Percentiles rank a stretch among this genome's conserved stretches.
Conservation (phyloP, 345 rosid species). For the Aquilaria malaccensis region DNA sequence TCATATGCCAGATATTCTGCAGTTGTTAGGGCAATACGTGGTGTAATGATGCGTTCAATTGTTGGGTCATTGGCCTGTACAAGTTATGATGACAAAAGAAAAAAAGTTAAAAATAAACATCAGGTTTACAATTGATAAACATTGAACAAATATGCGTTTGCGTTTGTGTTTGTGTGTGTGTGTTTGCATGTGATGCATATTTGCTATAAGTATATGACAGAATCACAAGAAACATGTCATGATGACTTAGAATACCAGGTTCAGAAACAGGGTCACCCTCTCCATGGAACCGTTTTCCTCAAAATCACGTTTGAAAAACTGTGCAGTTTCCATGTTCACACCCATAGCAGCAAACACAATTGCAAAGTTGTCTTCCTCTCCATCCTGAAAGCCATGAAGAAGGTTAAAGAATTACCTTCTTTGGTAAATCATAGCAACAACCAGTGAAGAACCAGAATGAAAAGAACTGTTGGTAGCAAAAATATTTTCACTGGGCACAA, state of each 20-base stretch:
- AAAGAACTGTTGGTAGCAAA: too few species aligned
- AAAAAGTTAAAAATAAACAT: too few species aligned
- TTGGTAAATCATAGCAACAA: too few species aligned
- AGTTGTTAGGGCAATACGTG: constrained; percentile 92
- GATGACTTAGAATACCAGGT: constrained; percentile 41
- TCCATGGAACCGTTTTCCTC: constrained; percentile 99
- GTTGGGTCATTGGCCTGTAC: constrained; percentile 96
- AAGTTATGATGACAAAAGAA: neutral
- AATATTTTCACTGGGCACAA: too few species aligned
- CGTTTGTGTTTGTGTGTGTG: too few species aligned
- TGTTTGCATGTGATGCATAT: too few species aligned
- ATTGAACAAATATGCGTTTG: too few species aligned
- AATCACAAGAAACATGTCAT: neutral
- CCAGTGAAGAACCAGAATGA: too few species aligned
- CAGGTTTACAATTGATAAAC: too few species aligned
- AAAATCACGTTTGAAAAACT: constrained; percentile 96
- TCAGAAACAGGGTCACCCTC: constrained; percentile 89
- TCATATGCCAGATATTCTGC: constrained; percentile 98
- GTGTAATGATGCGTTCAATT: constrained; percentile 94
- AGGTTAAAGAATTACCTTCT: neutral
- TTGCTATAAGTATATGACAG: neutral
- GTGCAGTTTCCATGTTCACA: constrained; percentile 98
- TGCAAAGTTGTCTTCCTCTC: constrained; percentile 90
- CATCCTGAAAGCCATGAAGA: constrained; percentile 43
- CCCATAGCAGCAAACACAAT: constrained; percentile 99